Evolutionary conservation across 306 rosid species (phyloP), one percentile per base, ranked within the genome.

Genomic region (Inga laurina): DNA sequence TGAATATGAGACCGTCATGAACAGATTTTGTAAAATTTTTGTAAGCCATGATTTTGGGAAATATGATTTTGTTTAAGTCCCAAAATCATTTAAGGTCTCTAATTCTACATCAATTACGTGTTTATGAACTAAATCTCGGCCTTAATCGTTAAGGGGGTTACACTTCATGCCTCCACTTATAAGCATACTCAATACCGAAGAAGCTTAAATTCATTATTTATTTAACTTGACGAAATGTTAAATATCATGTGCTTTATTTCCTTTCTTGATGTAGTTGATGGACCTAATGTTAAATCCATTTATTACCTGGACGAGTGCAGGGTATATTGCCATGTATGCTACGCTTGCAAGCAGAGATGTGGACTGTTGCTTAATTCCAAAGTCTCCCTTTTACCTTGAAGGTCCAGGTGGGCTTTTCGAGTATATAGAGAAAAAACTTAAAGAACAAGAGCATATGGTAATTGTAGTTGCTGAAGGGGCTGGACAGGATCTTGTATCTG

Each of bases 321-420:
- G 99, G 82, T 96, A 91, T 74, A 94, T 94, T 80, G 97, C 99
- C 10, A 92, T 96, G 99, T 68, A 94, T 85, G 98, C 99, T 46
- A 96, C 99, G 46, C 98, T 96, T 83, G 99, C 98, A 5, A 94
- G 97, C 88, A 88, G 99, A 82, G 99, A 96, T 48, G 99, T 96
- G 59, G 99, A 96, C 77, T 94, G 98, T 82, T 96, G 99, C 89
- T 91, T 96, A 69, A 96, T 96, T 83, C 99, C 99, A 13, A 98
- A 96, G 89, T 90, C 95, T 49, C 97, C 94, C 34, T 96, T 96
- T 76, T 89, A 85, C 87, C 98, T 96, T 4, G 99, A 96, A 84
- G 98, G 99, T 65, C 88, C 89, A 2, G 99, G 99, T 49, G 99
- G 99, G 49, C 97, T 96, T 83, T 92, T 85, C 39, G 98, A 96